A percentile compares a stretch with the other conserved stretches of the same genome.
Evolutionary conservation across 768 basidiomycete genomes (phyloP).

Genomic region (Pulveroboletus ravenelii): DNA sequence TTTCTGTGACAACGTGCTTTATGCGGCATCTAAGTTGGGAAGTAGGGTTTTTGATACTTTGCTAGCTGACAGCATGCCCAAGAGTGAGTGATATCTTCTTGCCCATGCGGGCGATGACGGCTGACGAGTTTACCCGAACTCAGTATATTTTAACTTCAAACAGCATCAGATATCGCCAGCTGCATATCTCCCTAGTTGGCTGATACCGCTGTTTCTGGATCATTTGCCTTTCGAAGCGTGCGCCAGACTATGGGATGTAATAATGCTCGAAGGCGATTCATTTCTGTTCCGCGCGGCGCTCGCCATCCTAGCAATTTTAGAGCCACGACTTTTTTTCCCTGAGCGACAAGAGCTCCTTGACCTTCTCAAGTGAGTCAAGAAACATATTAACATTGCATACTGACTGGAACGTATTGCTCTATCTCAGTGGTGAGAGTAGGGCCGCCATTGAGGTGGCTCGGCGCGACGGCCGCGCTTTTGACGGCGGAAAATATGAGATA

Average conservation of each 20-base stretch:
- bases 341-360: slow-evolving; percentile 75
- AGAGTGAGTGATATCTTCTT: slow-evolving; percentile 49
- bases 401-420: slow-evolving; percentile 5
- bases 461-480: slow-evolving; percentile 56
- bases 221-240: slow-evolving; percentile 91
- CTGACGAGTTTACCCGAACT: neutral
- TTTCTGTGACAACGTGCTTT: neutral
- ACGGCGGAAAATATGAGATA: slow-evolving; percentile 79
- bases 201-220: slow-evolving; percentile 74
- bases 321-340: slow-evolving; percentile 85
- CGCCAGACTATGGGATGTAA: slow-evolving; percentile 83
- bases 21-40: slow-evolving; percentile 10
- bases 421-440: slow-evolving; percentile 68
- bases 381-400: slow-evolving; percentile 4
- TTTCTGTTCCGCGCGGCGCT: slow-evolving; percentile 83
- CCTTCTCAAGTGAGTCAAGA: slow-evolving; percentile 55
- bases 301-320: slow-evolving; percentile 77
- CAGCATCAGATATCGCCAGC: slow-evolving; percentile 86
- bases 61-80: slow-evolving; percentile 90
- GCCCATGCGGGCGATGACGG: neutral
- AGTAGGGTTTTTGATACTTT: slow-evolving; percentile 86
- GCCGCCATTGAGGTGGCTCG: slow-evolving; percentile 79
- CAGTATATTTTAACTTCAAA: slow-evolving; percentile 93
- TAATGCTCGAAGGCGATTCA: slow-evolving; percentile 84
- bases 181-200: slow-evolving; percentile 80